A percentile compares a stretch with the other conserved stretches of the same genome.
Evolutionary conservation across 768 basidiomycete genomes (phyloP).

Genomic region (Trametes cinnabarina): DNA sequence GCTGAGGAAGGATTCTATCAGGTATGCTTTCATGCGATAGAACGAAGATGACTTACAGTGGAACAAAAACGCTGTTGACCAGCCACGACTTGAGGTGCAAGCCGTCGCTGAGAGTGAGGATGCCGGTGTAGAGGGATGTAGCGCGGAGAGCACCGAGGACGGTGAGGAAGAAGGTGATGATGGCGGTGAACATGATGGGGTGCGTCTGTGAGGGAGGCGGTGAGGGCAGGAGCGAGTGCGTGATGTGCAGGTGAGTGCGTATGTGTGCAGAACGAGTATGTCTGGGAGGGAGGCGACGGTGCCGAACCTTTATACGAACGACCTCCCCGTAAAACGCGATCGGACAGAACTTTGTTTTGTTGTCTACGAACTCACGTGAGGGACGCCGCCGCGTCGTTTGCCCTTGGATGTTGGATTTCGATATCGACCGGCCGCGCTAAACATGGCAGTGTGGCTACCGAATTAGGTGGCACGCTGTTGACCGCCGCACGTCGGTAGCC

Average conservation of each 20-base stretch:
- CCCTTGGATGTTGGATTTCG: conserved; percentile 1
- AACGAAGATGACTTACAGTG: neutral
- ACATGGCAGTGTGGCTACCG: neutral
- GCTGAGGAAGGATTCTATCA: neutral
- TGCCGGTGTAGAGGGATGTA: neutral
- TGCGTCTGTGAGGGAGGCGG: neutral
- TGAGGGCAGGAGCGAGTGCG: neutral
- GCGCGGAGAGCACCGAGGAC: neutral
- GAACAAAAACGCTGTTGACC: neutral
- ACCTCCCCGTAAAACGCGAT: neutral
- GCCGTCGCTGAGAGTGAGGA: neutral
- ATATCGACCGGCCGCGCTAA: neutral
- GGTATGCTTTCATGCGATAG: neutral
- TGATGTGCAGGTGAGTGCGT: neutral
- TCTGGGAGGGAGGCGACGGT: too few species aligned
- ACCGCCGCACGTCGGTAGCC: neutral
- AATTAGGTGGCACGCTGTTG: neutral
- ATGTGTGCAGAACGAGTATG: too few species aligned
- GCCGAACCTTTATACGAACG: too few species aligned
- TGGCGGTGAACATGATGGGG: neutral
- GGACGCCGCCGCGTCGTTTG: neutral
- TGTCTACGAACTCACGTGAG: conserved; percentile 5
- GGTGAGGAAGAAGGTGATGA: conserved; percentile 1
- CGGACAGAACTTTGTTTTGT: conserved; percentile 8
- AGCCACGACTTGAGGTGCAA: neutral